Percentiles rank a stretch among this genome's conserved stretches.
phyloP scores from a whole-genome alignment of 2,329 filamentous ascomycete genomes.

The Fusarium zealandicum region DNA sequence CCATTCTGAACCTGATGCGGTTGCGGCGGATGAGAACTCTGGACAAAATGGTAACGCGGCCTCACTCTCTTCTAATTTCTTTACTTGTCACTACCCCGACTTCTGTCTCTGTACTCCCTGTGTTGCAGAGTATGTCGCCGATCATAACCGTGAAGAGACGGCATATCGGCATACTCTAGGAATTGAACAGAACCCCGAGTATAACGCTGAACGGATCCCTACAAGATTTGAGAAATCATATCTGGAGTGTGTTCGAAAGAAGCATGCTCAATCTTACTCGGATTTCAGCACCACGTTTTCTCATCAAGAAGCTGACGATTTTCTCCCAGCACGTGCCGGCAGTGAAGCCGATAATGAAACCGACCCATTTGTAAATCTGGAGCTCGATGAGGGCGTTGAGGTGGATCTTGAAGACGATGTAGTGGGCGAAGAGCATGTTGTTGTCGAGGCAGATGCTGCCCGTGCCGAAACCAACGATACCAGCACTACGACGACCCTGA shows the following conservation, averaged over 20 bases:
- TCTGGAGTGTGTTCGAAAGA: not conserved
- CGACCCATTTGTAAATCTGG: constrained; percentile 39
- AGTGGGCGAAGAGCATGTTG: constrained; percentile 25
- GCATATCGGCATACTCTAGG: constrained; percentile 20
- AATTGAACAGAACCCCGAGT: no score
- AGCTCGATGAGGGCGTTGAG: constrained; percentile 34
- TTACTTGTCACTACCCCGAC: constrained; percentile 27
- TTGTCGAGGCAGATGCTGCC: constrained; percentile 14
- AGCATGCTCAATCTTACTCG: constrained; percentile 16
- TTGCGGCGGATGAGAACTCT: constrained; percentile 10
- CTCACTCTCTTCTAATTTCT: constrained; percentile 11
- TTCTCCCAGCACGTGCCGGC: constrained; percentile 33
- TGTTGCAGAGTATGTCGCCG: constrained; percentile 21
- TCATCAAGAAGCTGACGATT: constrained; percentile 38
- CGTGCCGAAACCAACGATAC: constrained; percentile 34
- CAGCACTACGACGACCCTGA: constrained; percentile 45
- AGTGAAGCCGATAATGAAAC: constrained; percentile 31
- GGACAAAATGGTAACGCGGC: constrained; percentile 39
- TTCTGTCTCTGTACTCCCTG: constrained; percentile 33
- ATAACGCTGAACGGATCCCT: not conserved
- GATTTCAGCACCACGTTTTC: constrained; percentile 33
- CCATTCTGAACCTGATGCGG: constrained; percentile 12
- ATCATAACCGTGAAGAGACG: constrained; percentile 28
- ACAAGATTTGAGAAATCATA: not conserved
- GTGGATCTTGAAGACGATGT: constrained; percentile 26